Evolutionary conservation across 2,329 filamentous ascomycete genomes (phyloP).

Genomic region (Allantophomopsis lycopodina): DNA sequence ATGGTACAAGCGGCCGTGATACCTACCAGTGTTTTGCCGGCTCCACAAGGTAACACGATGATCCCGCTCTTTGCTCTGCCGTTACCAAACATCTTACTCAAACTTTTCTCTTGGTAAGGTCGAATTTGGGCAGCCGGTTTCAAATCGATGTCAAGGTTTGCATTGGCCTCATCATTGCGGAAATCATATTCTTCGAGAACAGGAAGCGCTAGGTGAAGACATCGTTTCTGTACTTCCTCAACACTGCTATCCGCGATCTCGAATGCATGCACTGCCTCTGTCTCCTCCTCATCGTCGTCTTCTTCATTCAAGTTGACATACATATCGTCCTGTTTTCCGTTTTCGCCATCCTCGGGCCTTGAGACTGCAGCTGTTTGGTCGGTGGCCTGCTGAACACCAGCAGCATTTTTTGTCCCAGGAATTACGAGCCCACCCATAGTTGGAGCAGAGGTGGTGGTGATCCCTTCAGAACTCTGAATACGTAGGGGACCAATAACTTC

Average conservation of each 20-base stretch:
- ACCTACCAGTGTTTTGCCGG: conserved; percentile 94
- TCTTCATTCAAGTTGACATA: conserved; percentile 63
- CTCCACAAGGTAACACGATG: conserved; percentile 91
- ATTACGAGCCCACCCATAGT: conserved; percentile 84
- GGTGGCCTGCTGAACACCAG: conserved; percentile 65
- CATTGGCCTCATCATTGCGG: conserved; percentile 75
- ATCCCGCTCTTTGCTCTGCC: conserved; percentile 94
- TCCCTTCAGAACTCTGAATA: conserved; percentile 53
- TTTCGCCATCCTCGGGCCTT: conserved; percentile 29
- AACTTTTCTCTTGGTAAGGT: conserved; percentile 89
- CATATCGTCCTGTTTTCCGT: conserved; percentile 51
- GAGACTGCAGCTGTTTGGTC: conserved; percentile 25
- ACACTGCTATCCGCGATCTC: conserved; percentile 75
- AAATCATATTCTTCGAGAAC: conserved; percentile 97
- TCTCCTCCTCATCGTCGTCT: conserved; percentile 70
- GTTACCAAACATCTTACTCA: conserved; percentile 99
- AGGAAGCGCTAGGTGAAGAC: conserved; percentile 73
- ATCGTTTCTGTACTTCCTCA: conserved; percentile 79
- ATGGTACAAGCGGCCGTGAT: conserved; percentile 97
- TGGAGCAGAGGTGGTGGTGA: conserved; percentile 70
- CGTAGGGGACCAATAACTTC: conserved; percentile 67
- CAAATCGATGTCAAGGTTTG: conserved; percentile 86
- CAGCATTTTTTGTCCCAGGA: conserved; percentile 86
- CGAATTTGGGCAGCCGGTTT: conserved; percentile 82
- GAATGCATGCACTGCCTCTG: conserved; percentile 84